phyloP scores from a whole-genome alignment of 345 rosid species.

The Hibiscus trionum region DNA sequence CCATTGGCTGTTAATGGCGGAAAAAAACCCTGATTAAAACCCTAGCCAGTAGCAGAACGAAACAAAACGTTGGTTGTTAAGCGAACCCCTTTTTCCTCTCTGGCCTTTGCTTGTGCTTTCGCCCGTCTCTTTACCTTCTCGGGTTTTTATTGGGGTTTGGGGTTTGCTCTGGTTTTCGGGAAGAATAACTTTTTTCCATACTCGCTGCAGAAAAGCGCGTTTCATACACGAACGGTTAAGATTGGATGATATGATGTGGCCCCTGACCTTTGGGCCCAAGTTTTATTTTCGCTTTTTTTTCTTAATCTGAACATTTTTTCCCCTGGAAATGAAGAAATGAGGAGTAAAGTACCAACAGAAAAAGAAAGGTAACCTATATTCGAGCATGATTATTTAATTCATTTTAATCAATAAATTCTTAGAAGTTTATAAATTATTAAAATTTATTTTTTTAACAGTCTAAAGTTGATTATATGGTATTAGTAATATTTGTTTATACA shows the following conservation, averaged over 20 bases:
- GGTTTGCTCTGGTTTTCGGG: neutral
- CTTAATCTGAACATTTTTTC: neutral
- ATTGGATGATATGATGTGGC: neutral
- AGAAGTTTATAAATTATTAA: too few species aligned
- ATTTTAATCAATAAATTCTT: too few species aligned
- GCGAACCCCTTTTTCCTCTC: neutral
- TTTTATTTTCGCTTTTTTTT: too few species aligned
- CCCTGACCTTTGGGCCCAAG: neutral
- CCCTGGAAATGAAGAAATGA: neutral
- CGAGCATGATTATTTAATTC: too few species aligned
- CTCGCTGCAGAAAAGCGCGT: neutral
- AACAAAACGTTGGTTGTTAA: neutral
- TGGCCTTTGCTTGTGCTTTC: neutral
- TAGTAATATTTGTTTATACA: too few species aligned
- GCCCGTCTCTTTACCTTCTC: neutral
- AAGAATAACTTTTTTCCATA: neutral
- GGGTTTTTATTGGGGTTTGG: neutral
- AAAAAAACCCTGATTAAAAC: slow-evolving; percentile 38
- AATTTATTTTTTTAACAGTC: too few species aligned
- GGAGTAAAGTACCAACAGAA: neutral
- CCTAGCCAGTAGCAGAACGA: slow-evolving; percentile 17
- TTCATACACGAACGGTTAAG: neutral
- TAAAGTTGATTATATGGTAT: too few species aligned
- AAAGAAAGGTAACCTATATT: too few species aligned
- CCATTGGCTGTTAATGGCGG: slow-evolving; percentile 33